Percentiles rank a stretch among this genome's conserved stretches.
These are phyloP conservation scores for Xylaria sp. DNA, from an alignment of 495 filamentous ascomycete genomes.

Conservation along the genomic window DNA sequence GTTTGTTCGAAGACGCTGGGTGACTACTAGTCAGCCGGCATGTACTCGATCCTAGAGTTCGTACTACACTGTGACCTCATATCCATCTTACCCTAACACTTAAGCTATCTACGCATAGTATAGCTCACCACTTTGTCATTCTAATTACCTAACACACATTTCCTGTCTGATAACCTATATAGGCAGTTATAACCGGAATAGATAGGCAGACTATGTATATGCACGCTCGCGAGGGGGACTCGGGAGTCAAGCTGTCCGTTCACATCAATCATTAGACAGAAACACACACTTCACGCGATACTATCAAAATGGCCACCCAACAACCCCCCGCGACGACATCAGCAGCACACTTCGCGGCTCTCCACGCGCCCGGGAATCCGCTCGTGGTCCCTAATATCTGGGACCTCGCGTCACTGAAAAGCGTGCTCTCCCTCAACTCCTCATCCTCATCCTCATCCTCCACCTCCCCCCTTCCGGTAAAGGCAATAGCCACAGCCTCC, in stretches of 20 bases:
- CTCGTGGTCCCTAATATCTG: conserved; percentile 57
- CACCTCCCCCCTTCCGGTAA: conserved; percentile 29
- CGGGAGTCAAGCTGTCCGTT: not conserved
- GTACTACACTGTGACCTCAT: not conserved
- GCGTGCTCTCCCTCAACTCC: conserved; percentile 46
- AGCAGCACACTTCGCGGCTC: conserved; percentile 34
- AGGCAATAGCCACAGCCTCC: conserved; percentile 56
- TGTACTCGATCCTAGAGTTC: too few species aligned
- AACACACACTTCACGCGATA: too few species aligned
- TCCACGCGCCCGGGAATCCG: conserved; percentile 54
- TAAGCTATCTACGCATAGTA: not conserved
- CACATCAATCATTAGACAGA: too few species aligned
- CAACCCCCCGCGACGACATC: conserved; percentile 7
- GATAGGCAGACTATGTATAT: not conserved
- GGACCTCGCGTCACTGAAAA: conserved; percentile 48
- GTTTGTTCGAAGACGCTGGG: too few species aligned
- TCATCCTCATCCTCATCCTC: not conserved
- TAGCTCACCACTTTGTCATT: not conserved
- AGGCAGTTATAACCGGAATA: not conserved
- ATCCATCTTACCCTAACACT: not conserved
- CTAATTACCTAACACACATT: not conserved
- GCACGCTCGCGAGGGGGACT: not conserved
- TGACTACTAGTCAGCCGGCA: too few species aligned
- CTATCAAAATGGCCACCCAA: conserved; percentile 4
- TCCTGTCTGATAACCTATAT: not conserved